Conservation (phyloP, 139 green algal genomes). For the Picochlorum sp. region DNA sequence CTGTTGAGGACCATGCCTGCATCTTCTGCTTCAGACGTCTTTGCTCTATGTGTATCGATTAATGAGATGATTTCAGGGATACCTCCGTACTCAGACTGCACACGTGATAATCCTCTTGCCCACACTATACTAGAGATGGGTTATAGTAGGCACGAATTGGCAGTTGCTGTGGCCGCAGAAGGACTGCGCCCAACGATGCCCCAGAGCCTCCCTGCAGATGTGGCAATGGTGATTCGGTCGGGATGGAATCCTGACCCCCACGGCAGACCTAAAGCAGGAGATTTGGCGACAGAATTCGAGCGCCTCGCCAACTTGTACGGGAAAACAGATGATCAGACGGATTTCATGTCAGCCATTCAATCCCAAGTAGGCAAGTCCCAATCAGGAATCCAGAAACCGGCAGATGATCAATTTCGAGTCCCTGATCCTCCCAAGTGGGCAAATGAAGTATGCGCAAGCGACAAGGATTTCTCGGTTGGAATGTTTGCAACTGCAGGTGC, state of each 20-base stretch:
- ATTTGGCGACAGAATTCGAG: conserved; percentile 21
- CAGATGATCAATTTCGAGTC: neutral
- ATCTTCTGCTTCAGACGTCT: conserved; percentile 58
- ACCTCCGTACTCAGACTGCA: conserved; percentile 65
- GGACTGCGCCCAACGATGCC: conserved; percentile 62
- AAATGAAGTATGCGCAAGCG: neutral
- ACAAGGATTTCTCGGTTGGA: conserved; percentile 1
- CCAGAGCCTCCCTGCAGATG: conserved; percentile 8
- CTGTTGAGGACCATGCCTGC: conserved; percentile 20
- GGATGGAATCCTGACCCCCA: conserved; percentile 49
- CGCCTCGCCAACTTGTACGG: neutral
- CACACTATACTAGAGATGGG: conserved; percentile 86
- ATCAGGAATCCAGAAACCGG: neutral
- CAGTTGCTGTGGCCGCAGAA: conserved; percentile 63
- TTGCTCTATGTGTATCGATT: conserved; percentile 60
- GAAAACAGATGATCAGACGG: no score
- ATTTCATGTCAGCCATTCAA: no score
- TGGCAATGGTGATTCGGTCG: conserved; percentile 32
- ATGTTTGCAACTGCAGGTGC: conserved; percentile 25
- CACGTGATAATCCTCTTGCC: conserved; percentile 66
- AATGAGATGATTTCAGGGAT: conserved; percentile 40
- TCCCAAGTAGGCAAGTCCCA: no score
- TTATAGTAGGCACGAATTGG: conserved; percentile 77
- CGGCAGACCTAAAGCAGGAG: conserved; percentile 25
- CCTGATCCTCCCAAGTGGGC: neutral